phyloP scores from a whole-genome alignment of 306 rosid species.

The Corylus avellana region DNA sequence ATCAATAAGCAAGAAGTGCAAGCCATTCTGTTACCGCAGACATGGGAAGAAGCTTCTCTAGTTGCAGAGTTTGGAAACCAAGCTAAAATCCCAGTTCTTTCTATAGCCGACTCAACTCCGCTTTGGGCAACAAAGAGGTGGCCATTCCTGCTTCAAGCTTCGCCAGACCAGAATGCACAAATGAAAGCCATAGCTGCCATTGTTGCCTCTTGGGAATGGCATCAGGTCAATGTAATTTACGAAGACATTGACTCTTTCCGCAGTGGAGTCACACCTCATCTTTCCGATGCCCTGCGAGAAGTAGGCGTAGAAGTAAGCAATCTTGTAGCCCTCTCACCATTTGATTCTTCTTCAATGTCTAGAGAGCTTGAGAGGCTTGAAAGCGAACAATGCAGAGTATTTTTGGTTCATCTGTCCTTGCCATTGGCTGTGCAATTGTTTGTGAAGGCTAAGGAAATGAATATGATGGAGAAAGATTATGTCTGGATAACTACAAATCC shows the following conservation, averaged over 20 bases:
- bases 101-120: constrained; percentile 44
- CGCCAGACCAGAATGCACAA: constrained; percentile 29
- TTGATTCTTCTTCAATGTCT: constrained; percentile 39
- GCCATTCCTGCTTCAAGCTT: constrained; percentile 47
- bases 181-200: constrained; percentile 52
- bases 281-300: constrained; percentile 30
- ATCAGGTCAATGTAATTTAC: constrained; percentile 38
- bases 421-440: constrained; percentile 39
- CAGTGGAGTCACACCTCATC: constrained; percentile 33
- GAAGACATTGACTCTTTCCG: constrained; percentile 42
- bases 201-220: constrained; percentile 48
- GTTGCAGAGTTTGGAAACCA: constrained; percentile 45
- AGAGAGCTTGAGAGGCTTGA: constrained; percentile 41
- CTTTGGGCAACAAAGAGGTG: constrained; percentile 44
- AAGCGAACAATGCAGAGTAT: constrained; percentile 37
- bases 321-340: constrained; percentile 37
- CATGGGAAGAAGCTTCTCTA: constrained; percentile 49
- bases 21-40: constrained; percentile 47
- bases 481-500: constrained; percentile 60
- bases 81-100: constrained; percentile 34
- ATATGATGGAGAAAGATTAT: constrained; percentile 50
- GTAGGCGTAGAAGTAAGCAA: constrained; percentile 29
- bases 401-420: constrained; percentile 41
- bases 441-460: constrained; percentile 38
- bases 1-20: constrained; percentile 28